Evolutionary conservation across 2,329 filamentous ascomycete species (phyloP).

Genomic region (Zopfia rhizophila): DNA sequence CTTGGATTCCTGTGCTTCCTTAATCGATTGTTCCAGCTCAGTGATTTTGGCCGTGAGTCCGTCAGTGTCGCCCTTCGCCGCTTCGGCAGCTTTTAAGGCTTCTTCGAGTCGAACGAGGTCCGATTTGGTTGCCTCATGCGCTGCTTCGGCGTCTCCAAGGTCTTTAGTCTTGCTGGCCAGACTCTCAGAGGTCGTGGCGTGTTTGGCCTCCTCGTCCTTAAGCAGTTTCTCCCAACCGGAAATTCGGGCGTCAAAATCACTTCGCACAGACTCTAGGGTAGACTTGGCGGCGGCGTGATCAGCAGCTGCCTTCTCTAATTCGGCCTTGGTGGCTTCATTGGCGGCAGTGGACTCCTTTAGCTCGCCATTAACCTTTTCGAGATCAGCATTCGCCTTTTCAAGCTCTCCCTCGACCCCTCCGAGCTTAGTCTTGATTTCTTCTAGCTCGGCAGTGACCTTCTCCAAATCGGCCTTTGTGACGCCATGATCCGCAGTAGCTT

Average conservation of each 20-base stretch:
- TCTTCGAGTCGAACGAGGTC: conserved; percentile 20
- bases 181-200: background rate
- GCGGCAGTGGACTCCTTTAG: conserved; percentile 16
- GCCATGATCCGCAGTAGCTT: conserved; percentile 21
- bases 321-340: background rate
- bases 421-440: background rate
- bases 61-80: conserved; percentile 39
- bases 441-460: conserved; percentile 7
- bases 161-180: too few species aligned
- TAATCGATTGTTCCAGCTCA: conserved; percentile 38
- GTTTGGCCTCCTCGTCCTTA: background rate
- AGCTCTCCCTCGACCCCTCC: conserved; percentile 18
- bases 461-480: conserved; percentile 23
- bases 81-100: conserved; percentile 32
- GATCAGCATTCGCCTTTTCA: conserved; percentile 10
- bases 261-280: background rate
- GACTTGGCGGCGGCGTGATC: background rate
- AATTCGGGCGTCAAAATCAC: conserved; percentile 1
- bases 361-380: conserved; percentile 2
- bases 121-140: background rate
- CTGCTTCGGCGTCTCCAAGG: background rate
- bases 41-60: conserved; percentile 36
- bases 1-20: conserved; percentile 38
- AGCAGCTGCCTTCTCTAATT: background rate
- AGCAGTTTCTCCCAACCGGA: conserved; percentile 35